Conservation (phyloP, 2,329 filamentous ascomycete genomes). For the Pseudocercospora macadamiae region DNA sequence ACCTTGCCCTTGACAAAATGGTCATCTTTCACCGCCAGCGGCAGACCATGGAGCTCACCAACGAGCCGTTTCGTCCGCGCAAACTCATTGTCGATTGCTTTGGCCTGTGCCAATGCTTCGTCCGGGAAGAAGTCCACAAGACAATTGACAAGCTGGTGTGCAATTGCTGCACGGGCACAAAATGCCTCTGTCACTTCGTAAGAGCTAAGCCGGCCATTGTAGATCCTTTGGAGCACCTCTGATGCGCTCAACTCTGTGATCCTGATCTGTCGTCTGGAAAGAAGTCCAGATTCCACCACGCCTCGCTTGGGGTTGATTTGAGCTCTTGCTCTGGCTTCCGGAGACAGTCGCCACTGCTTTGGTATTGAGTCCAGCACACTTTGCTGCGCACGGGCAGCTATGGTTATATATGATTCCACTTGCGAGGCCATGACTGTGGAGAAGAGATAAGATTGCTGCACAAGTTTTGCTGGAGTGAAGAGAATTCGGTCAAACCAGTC, state of each 20-base stretch:
- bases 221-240: slow-evolving; percentile 3
- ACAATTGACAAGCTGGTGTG: slow-evolving; percentile 14
- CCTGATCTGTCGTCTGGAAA: background rate
- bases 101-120: slow-evolving; percentile 6
- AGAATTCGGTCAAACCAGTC: background rate
- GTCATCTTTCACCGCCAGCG: slow-evolving; percentile 8
- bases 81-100: background rate
- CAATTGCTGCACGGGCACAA: slow-evolving; percentile 10
- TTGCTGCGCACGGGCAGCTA: slow-evolving; percentile 1
- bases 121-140: slow-evolving; percentile 13
- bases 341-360: background rate
- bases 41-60: slow-evolving; percentile 6
- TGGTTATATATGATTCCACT: slow-evolving; percentile 5
- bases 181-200: slow-evolving; percentile 10
- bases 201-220: slow-evolving; percentile 1
- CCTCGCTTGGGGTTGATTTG: background rate
- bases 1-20: slow-evolving; percentile 11
- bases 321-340: background rate
- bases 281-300: background rate
- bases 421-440: background rate
- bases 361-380: slow-evolving; percentile 4
- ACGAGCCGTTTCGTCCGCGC: background rate
- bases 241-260: slow-evolving; percentile 4
- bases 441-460: background rate
- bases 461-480: background rate